A percentile compares a stretch with the other conserved stretches of the same genome.
Evolutionary conservation across 2,329 filamentous ascomycete genomes (phyloP).

Genomic region (Penicillium sp.): DNA sequence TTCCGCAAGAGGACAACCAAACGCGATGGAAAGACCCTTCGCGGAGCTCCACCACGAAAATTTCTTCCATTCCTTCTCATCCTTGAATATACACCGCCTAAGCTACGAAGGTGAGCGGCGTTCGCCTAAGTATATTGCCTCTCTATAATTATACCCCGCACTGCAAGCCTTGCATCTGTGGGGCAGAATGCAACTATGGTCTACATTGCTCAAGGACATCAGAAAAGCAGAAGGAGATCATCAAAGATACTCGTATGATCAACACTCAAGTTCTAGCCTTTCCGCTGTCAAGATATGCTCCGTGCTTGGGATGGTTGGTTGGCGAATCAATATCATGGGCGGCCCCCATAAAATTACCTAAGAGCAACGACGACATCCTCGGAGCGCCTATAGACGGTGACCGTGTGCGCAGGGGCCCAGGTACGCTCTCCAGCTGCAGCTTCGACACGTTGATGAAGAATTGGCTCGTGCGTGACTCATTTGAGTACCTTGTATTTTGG

Average conservation of each 20-base stretch:
- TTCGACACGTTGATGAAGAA: constrained; percentile 8
- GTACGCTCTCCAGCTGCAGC: constrained; percentile 12
- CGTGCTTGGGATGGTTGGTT: constrained; percentile 17
- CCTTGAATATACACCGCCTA: constrained; percentile 12
- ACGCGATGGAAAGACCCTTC: constrained; percentile 22
- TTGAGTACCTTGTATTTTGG: neutral
- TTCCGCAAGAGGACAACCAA: constrained; percentile 23
- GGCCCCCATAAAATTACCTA: constrained; percentile 34
- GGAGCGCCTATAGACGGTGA: constrained; percentile 5
- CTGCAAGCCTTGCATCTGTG: constrained; percentile 25
- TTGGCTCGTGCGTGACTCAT: constrained; percentile 2
- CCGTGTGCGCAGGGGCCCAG: constrained; percentile 10
- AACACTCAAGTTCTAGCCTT: constrained; percentile 14
- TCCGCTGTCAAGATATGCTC: constrained; percentile 27
- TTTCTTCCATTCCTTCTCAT: constrained; percentile 10
- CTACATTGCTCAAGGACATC: neutral
- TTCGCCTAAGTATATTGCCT: neutral
- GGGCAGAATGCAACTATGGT: constrained; percentile 16
- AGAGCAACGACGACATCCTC: constrained; percentile 19
- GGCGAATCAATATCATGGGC: constrained; percentile 27
- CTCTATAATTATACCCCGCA: constrained; percentile 26
- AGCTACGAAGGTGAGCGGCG: neutral
- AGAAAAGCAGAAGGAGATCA: neutral
- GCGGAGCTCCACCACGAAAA: constrained; percentile 15
- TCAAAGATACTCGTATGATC: constrained; percentile 1